Evolutionary conservation across 371 early-diverging fungal species (phyloP), one percentile per base, ranked within the genome.

Genomic region (Lichtheimia corymbifera): DNA sequence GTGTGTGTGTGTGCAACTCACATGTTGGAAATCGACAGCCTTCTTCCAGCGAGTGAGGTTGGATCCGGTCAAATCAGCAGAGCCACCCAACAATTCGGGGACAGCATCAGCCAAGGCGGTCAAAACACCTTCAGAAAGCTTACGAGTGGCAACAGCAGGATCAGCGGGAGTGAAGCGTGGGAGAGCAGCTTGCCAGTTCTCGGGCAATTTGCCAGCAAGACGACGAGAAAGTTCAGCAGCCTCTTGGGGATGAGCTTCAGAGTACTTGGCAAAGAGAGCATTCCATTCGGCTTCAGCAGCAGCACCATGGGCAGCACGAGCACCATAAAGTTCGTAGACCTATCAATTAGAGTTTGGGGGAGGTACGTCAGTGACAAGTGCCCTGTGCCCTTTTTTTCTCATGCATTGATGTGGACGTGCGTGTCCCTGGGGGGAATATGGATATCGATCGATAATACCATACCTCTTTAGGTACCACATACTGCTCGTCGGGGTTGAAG

Each of bases 61-160:
- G 45, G 98, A 98, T 15, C 86, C 90, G 49, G 98, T 93, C 75
- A 99, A 77, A 80, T 99, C 99, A 25, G 99, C 99, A 30, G 97
- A 96, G 4, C 99, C 99, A 62, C 97, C 92, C 51, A 98, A 61
- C 18, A 98, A 77, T 70, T 93, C 94, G 13, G 94, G 91, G 25
- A 94, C 43, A 15, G 73, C 57, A 11, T 86, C 83, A 6, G 91
- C 92, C 53, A 97, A 64, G 50, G 88, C 87, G 77, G 92, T 91
- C 59, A 99, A 66, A 43, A 91, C 88, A 40, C 64, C 77, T 67
- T 93, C 90, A 11, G 90, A 92, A 55, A 86, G 74, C 76, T 95
- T 96, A 60, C 91, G 87, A 22, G 96, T 95, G 6, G 96, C 96
- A 45, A 84, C 78, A 12, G 91, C 65, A 54, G 88, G 70, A 66